phyloP scores from a whole-genome alignment of 2,329 filamentous ascomycete genomes.

The Xylaria digitata region DNA sequence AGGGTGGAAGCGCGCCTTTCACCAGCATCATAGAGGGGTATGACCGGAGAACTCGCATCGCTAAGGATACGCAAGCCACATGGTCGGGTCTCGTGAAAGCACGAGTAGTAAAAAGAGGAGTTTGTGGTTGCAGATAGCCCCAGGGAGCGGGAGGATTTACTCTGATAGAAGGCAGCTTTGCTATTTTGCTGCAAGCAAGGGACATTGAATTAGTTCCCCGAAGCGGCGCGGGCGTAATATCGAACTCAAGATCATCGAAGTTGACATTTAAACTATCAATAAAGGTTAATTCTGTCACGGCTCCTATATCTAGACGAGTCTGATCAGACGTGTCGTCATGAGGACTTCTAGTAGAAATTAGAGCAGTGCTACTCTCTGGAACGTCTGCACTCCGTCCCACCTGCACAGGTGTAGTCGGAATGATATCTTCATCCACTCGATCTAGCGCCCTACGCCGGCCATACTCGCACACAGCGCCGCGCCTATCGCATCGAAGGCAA shows the following conservation, averaged over 20 bases:
- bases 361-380: no score
- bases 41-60: slow-evolving; percentile 14
- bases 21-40: slow-evolving; percentile 19
- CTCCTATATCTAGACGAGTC: not conserved
- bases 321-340: not conserved
- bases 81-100: slow-evolving; percentile 18
- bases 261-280: not conserved
- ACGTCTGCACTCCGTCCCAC: no score
- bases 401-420: not conserved
- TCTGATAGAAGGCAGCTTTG: not conserved
- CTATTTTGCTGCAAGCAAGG: slow-evolving; percentile 6
- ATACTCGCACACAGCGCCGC: slow-evolving; percentile 12
- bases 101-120: slow-evolving; percentile 14
- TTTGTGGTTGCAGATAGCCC: not conserved
- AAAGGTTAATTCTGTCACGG: not conserved
- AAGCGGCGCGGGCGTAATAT: not conserved
- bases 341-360: not conserved
- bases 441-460: not conserved
- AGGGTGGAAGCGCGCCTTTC: slow-evolving; percentile 16
- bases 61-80: slow-evolving; percentile 8
- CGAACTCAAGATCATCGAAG: slow-evolving; percentile 12
- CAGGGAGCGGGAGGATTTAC: not conserved
- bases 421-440: not conserved
- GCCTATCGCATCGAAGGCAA: slow-evolving; percentile 19
- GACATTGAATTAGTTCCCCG: slow-evolving; percentile 9